These are phyloP conservation scores for Hymenoscyphus linearis DNA, from an alignment of 2,329 filamentous ascomycete species.

Conservation along the genomic window DNA sequence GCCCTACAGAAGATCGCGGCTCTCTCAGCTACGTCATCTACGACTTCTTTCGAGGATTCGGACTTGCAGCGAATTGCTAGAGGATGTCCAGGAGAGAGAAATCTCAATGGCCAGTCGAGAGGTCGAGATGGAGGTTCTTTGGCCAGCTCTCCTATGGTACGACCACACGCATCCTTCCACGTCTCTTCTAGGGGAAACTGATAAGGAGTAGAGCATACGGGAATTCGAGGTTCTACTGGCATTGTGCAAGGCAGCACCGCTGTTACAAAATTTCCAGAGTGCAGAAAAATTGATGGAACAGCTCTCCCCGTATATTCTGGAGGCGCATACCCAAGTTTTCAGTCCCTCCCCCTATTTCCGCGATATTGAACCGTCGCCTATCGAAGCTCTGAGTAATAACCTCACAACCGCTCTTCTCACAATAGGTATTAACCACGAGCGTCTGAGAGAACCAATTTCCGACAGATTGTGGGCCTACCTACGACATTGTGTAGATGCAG, in stretches of 20 bases:
- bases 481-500: conserved; percentile 60
- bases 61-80: conserved; percentile 58
- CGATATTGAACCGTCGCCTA: conserved; percentile 79
- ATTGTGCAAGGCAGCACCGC: conserved; percentile 82
- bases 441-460: conserved; percentile 61
- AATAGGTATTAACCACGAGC: conserved; percentile 67
- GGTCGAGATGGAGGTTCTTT: conserved; percentile 43
- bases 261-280: conserved; percentile 63
- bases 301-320: conserved; percentile 76
- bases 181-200: conserved; percentile 7
- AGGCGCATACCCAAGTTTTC: conserved; percentile 76
- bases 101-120: conserved; percentile 42
- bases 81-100: conserved; percentile 47
- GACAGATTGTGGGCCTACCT: conserved; percentile 68
- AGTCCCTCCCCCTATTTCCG: conserved; percentile 76
- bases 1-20: conserved; percentile 62
- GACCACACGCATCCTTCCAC: not conserved
- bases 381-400: conserved; percentile 75
- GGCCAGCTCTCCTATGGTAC: conserved; percentile 57
- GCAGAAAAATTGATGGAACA: conserved; percentile 76
- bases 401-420: conserved; percentile 78
- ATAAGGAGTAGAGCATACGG: conserved; percentile 60
- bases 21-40: conserved; percentile 51
- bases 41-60: conserved; percentile 52
- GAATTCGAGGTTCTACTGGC: conserved; percentile 91